Conservation (phyloP, 345 rosid genomes). For the Brassica carinata region DNA sequence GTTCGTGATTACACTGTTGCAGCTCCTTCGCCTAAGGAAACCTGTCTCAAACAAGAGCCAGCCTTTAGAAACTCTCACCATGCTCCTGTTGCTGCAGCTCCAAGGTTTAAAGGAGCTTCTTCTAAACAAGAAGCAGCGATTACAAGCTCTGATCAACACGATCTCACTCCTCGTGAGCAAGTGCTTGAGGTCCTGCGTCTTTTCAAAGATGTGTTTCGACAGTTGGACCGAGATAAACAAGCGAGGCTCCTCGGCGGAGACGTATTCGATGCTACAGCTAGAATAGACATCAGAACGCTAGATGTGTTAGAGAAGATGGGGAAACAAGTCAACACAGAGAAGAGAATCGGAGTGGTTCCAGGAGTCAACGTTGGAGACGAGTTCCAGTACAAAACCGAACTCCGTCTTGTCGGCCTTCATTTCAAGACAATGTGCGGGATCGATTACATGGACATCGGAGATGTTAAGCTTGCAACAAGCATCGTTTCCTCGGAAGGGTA, state of each 20-base stretch:
- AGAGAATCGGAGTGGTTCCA: slow-evolving; percentile 66
- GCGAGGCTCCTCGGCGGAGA: slow-evolving; percentile 39
- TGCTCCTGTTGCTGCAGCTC: neutral
- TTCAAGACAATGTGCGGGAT: slow-evolving; percentile 72
- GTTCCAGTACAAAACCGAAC: slow-evolving; percentile 78
- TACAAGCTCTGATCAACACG: neutral
- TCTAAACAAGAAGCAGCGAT: neutral
- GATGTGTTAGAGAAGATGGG: slow-evolving; percentile 52
- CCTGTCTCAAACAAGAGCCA: neutral
- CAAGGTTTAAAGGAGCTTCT: neutral
- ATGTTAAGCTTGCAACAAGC: slow-evolving; percentile 56
- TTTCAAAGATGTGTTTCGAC: slow-evolving; percentile 57
- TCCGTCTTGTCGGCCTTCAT: slow-evolving; percentile 75
- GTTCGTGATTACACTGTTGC: neutral
- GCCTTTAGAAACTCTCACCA: neutral
- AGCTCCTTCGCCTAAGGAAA: neutral
- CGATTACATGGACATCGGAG: slow-evolving; percentile 55
- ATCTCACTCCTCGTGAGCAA: slow-evolving; percentile 29
- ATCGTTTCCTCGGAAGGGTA: slow-evolving; percentile 76
- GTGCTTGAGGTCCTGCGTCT: slow-evolving; percentile 66
- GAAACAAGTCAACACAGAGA: slow-evolving; percentile 47
- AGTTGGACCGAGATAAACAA: slow-evolving; percentile 65
- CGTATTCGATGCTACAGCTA: slow-evolving; percentile 24
- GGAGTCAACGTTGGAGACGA: slow-evolving; percentile 86
- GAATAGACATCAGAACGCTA: slow-evolving; percentile 60